Conservation (phyloP, 2,329 filamentous ascomycete species). For the Diaporthe vaccinii region DNA sequence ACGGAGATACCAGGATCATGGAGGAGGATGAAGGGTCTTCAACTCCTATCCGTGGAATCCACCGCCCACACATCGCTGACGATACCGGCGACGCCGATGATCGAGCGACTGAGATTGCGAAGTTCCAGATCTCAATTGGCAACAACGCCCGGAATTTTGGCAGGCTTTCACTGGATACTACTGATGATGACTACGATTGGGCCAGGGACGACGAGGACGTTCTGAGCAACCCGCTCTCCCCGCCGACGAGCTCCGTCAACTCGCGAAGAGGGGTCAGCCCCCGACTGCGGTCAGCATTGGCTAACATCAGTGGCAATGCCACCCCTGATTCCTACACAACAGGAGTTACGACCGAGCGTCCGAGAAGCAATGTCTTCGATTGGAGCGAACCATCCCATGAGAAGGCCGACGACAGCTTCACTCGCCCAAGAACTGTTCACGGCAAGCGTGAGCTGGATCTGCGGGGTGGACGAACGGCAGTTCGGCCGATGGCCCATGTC, state of each 20-base stretch:
- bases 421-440: slow-evolving; percentile 80
- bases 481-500: slow-evolving; percentile 77
- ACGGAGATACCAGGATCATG: slow-evolving; percentile 69
- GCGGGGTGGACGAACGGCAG: slow-evolving; percentile 76
- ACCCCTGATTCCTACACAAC: slow-evolving; percentile 52
- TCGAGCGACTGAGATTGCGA: slow-evolving; percentile 39
- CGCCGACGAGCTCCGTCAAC: slow-evolving; percentile 68
- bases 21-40: slow-evolving; percentile 72
- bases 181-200: slow-evolving; percentile 75
- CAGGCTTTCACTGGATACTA: slow-evolving; percentile 69
- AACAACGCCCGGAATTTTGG: slow-evolving; percentile 55
- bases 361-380: slow-evolving; percentile 80
- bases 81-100: slow-evolving; percentile 44
- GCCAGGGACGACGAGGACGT: slow-evolving; percentile 68
- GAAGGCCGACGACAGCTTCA: slow-evolving; percentile 71
- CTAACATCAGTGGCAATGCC: slow-evolving; percentile 64
- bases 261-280: slow-evolving; percentile 65
- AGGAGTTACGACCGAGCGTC: slow-evolving; percentile 59
- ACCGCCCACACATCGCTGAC: slow-evolving; percentile 46
- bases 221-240: slow-evolving; percentile 69
- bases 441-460: slow-evolving; percentile 80
- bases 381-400: slow-evolving; percentile 80
- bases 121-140: slow-evolving; percentile 38
- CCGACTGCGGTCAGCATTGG: slow-evolving; percentile 67
- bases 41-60: slow-evolving; percentile 62